phyloP scores from a whole-genome alignment of 164 flowering plant genomes.

The Vitis riparia region DNA sequence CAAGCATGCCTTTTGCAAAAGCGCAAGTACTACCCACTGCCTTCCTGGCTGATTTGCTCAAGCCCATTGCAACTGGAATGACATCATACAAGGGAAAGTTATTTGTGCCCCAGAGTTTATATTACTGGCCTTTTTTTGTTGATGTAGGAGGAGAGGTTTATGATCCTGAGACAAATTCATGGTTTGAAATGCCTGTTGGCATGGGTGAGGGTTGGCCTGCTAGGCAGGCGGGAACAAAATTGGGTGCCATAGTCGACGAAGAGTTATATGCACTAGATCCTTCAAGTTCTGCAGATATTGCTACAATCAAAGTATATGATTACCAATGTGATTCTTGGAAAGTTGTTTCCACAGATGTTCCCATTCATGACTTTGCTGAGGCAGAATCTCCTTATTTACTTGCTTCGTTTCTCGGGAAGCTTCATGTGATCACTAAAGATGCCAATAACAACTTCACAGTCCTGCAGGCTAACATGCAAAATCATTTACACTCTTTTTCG shows the following conservation, averaged over 20 bases:
- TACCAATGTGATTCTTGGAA: slow-evolving; percentile 78
- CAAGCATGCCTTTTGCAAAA: slow-evolving; percentile 87
- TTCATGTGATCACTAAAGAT: slow-evolving; percentile 82
- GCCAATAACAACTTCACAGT: slow-evolving; percentile 18
- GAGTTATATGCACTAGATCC: slow-evolving; percentile 88
- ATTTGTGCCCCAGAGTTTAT: slow-evolving; percentile 83
- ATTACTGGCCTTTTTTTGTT: slow-evolving; percentile 89
- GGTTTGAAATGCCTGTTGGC: slow-evolving; percentile 91
- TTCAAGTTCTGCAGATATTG: slow-evolving; percentile 70
- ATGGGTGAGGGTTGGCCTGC: slow-evolving; percentile 99
- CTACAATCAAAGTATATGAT: slow-evolving; percentile 78
- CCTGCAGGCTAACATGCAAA: slow-evolving; percentile 45
- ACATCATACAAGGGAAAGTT: slow-evolving; percentile 74
- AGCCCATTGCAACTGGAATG: slow-evolving; percentile 95
- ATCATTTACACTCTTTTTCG: slow-evolving; percentile 19
- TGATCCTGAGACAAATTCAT: slow-evolving; percentile 73
- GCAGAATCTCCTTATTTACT: slow-evolving; percentile 84
- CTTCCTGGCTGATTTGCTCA: slow-evolving; percentile 72
- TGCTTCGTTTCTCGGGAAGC: slow-evolving; percentile 74
- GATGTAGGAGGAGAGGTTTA: slow-evolving; percentile 90
- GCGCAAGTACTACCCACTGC: slow-evolving; percentile 79
- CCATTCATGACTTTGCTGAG: slow-evolving; percentile 58
- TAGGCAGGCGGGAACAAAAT: slow-evolving; percentile 83
- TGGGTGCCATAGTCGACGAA: slow-evolving; percentile 80
- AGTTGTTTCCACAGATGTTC: slow-evolving; percentile 67